These are phyloP conservation scores for Lolium rigidum DNA, from an alignment of 176 grass and related monocot species.

Conservation along the genomic window DNA sequence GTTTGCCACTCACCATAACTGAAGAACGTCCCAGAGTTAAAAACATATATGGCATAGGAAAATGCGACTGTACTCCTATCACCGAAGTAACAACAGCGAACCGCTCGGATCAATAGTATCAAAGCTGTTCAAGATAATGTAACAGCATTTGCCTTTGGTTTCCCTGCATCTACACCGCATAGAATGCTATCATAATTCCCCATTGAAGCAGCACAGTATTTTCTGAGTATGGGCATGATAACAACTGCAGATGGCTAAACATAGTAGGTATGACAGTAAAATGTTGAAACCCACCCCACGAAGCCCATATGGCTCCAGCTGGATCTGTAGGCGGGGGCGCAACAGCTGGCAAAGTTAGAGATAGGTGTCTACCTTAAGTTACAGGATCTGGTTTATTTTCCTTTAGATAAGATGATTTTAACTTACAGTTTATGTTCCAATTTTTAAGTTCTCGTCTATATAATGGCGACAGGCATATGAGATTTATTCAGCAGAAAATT, in stretches of 20 bases:
- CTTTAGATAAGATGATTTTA: background rate
- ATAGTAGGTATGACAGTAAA: background rate
- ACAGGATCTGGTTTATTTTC: background rate
- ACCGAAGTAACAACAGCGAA: conserved; percentile 13
- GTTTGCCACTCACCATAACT: background rate
- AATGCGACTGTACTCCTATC: background rate
- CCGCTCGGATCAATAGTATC: background rate
- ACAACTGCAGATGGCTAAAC: background rate
- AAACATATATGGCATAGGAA: background rate
- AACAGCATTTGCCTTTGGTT: background rate
- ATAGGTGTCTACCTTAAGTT: background rate
- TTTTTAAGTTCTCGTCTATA: background rate
- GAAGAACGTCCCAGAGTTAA: background rate
- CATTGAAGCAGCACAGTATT: background rate
- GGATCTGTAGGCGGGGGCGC: background rate
- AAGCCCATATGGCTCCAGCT: background rate
- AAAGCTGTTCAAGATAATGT: background rate
- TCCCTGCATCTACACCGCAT: background rate
- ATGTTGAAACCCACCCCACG: background rate
- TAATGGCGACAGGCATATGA: background rate
- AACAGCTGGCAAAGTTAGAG: background rate
- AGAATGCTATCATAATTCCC: background rate
- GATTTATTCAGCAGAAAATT: background rate
- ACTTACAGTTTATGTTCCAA: background rate
- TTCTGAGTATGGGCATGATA: background rate